Base-by-base conservation (phyloP, 208 protist species). In the Trypanosoma rangeli region DNA sequence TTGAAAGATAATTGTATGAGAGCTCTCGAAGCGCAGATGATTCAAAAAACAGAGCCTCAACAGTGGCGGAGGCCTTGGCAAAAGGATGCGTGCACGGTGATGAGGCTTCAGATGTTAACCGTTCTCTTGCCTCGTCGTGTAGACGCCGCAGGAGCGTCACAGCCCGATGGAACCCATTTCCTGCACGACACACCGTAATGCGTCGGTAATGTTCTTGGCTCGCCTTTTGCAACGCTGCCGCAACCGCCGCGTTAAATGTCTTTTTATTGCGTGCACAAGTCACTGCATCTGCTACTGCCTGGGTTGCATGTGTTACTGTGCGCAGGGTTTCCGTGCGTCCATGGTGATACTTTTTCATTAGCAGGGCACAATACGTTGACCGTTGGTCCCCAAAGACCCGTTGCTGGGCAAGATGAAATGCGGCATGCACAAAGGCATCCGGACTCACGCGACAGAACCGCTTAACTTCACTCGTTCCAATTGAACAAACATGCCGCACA, bases 391-490 rank as follows among this genome's bases (percentile, higher is more conserved):
- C 70, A 69, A 75, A 75, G n/a, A 75, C 13, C 13, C 61, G 70
- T 18, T 24, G 18, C 56, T 75, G 70, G 20, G 70, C 53, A 59
- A 75, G 29, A 59, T 75, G 70, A 35, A 75, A 75, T 49, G 70
- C 61, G 53, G 61, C 54, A 22, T 75, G 70, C 70, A 75, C 60
- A 50, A 75, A 75, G 35, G 70, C 61, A 64, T 75, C 70, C 18
- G 70, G 70, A 50, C 70, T 75, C n/a, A 64, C 37, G n/a, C 48
- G 44, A 58, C 70, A 75, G 9, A 56, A 8, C 29, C 68, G 60
- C 48, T 75, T 75, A 49, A 75, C 69, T 37, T 75, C 70, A 53
- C 50, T 63, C 22, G 62, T 69, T 33, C 70, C 70, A 64, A 75
- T 65, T 18, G 16, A 20, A 20, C 35, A n/a, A 42, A 75, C 63